Evolutionary conservation across 495 filamentous ascomycete species (phyloP).

Genomic region (Xylaria castorea): DNA sequence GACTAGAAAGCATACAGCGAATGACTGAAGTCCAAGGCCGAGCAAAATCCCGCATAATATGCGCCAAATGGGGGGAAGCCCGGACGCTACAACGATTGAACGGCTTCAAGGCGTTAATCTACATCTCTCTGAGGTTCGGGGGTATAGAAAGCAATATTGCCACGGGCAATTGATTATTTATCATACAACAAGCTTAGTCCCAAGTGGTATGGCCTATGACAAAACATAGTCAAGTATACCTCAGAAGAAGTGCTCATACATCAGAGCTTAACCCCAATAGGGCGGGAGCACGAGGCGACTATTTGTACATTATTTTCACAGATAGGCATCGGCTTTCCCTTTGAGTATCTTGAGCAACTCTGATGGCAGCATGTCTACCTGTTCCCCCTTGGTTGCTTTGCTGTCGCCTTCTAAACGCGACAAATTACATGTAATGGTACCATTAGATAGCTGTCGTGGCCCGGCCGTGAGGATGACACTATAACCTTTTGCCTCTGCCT

Average conservation of each 20-base stretch:
- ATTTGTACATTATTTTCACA: slow-evolving; percentile 19
- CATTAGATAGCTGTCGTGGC: slow-evolving; percentile 52
- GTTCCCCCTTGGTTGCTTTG: slow-evolving; percentile 23
- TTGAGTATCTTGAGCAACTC: slow-evolving; percentile 44
- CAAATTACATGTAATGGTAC: slow-evolving; percentile 45
- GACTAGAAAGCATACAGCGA: slow-evolving; percentile 15
- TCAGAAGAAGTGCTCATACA: not conserved
- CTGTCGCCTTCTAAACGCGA: slow-evolving; percentile 29
- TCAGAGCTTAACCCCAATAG: not conserved
- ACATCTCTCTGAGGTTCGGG: not conserved
- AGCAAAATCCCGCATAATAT: not conserved
- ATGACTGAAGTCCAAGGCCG: not conserved
- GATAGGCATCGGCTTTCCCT: slow-evolving; percentile 42
- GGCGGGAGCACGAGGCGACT: slow-evolving; percentile 2
- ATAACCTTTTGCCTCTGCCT: slow-evolving; percentile 77
- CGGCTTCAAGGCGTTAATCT: not conserved
- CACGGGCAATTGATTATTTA: not conserved
- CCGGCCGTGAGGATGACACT: slow-evolving; percentile 79
- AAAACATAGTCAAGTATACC: not conserved
- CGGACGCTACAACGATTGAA: not conserved
- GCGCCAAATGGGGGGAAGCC: not conserved
- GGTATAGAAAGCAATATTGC: not conserved
- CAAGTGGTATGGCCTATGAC: not conserved
- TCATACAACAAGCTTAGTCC: not conserved
- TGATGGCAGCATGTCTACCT: slow-evolving; percentile 43